Evolutionary conservation across 2,329 filamentous ascomycete species (phyloP).

Genomic region (Hirsutella thompsonii): DNA sequence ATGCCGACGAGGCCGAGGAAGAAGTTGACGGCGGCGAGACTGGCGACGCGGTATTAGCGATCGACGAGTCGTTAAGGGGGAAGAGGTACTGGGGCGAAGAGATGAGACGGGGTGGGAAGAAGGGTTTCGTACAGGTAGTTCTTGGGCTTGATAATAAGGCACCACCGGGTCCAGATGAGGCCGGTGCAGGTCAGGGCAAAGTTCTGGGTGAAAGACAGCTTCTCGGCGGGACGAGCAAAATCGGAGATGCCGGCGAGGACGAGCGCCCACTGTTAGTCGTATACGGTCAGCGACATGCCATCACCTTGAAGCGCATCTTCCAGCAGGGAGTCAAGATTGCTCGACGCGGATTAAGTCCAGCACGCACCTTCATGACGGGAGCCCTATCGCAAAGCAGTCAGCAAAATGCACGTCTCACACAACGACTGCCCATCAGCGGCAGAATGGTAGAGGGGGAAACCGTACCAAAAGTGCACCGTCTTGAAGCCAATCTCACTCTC

Average conservation of each 20-base stretch:
- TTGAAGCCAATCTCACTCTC: constrained; percentile 70
- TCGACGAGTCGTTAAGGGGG: too few relatives aligned
- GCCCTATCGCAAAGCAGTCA: constrained; percentile 32
- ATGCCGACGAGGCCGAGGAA: constrained; percentile 84
- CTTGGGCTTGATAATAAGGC: constrained; percentile 87
- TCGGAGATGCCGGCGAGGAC: constrained; percentile 88
- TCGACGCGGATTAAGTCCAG: neutral
- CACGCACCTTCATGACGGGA: constrained; percentile 67
- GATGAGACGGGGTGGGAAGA: neutral
- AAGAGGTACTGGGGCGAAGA: too few relatives aligned
- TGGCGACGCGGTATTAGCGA: too few relatives aligned
- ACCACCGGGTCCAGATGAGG: constrained; percentile 97
- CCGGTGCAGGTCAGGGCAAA: constrained; percentile 80
- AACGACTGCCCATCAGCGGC: too few relatives aligned
- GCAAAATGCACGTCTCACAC: constrained; percentile 9
- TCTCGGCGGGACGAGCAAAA: constrained; percentile 80
- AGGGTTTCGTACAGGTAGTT: constrained; percentile 62
- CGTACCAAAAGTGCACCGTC: constrained; percentile 97
- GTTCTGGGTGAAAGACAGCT: constrained; percentile 90
- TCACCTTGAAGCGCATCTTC: neutral
- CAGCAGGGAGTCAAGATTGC: too few relatives aligned
- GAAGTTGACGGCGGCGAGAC: constrained; percentile 93
- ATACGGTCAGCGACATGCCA: neutral
- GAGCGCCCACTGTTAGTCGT: constrained; percentile 60
- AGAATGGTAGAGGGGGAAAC: neutral